phyloP scores from a whole-genome alignment of 202 grass and related monocot genomes.

The Cymbopogon flexuosus region DNA sequence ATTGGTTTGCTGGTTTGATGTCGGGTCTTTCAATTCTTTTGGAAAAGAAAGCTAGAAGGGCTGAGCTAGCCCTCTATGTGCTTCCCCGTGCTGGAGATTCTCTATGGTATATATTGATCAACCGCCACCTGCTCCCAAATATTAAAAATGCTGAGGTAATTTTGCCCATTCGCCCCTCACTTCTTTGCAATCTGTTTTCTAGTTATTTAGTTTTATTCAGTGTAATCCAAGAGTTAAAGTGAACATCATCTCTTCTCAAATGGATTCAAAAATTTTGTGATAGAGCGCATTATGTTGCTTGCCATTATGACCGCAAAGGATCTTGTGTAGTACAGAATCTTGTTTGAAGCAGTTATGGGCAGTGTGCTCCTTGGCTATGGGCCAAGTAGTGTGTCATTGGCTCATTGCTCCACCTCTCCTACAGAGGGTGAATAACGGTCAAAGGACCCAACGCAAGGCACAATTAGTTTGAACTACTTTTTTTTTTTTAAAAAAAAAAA shows the following conservation, averaged over 20 bases:
- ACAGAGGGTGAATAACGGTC: background rate
- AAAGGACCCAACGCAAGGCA: too few species aligned
- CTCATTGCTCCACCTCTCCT: too few species aligned
- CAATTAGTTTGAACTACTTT: too few species aligned
- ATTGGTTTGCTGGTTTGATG: conserved; percentile 86
- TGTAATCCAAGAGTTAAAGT: background rate
- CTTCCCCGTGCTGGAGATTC: conserved; percentile 91
- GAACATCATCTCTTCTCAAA: background rate
- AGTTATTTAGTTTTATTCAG: background rate
- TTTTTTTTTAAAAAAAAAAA: too few species aligned
- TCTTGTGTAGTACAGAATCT: background rate
- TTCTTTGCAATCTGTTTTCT: conserved; percentile 5
- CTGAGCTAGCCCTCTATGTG: conserved; percentile 92
- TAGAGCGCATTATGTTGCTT: conserved; percentile 13
- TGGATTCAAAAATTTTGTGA: background rate
- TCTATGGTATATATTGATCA: conserved; percentile 88
- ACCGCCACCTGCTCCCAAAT: conserved; percentile 77
- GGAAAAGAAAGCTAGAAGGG: conserved; percentile 91
- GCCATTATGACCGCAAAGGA: background rate
- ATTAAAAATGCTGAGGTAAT: conserved; percentile 89
- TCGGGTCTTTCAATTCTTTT: conserved; percentile 87
- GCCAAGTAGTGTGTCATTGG: background rate
- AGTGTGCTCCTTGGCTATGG: background rate
- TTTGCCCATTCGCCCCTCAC: background rate
- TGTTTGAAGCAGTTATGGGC: conserved; percentile 1